phyloP scores from a whole-genome alignment of 139 green algal species.

The Yamagishiella unicocca region DNA sequence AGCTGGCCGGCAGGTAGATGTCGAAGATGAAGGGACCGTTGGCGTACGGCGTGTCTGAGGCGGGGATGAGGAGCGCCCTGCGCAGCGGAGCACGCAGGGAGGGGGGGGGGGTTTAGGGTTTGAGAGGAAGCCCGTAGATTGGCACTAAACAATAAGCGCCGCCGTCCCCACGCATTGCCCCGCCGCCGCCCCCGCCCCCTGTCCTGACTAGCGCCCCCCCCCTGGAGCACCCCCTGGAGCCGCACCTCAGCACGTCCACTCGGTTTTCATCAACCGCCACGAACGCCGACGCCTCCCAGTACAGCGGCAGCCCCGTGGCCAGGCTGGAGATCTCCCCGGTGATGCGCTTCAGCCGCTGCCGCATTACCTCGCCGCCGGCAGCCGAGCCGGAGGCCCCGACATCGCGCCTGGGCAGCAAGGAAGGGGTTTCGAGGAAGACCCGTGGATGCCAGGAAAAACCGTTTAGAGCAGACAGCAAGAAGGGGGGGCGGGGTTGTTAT shows the following conservation, averaged over 20 bases:
- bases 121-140: no score
- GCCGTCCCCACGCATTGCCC: not conserved
- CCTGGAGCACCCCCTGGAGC: not conserved
- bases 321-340: slow-evolving; percentile 31
- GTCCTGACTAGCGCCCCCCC: not conserved
- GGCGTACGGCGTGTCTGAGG: slow-evolving; percentile 55
- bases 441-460: no score
- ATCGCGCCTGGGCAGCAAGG: not conserved
- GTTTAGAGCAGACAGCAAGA: not conserved
- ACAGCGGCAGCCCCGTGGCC: slow-evolving; percentile 64
- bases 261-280: slow-evolving; percentile 62
- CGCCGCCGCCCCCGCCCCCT: not conserved
- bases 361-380: slow-evolving; percentile 29
- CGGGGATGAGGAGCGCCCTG: slow-evolving; percentile 58
- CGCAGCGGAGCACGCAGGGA: no score
- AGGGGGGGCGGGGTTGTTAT: not conserved
- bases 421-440: no score
- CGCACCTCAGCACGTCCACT: slow-evolving; percentile 65
- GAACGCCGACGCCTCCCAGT: slow-evolving; percentile 58
- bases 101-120: no score
- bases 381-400: not conserved
- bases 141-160: no score
- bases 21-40: slow-evolving; percentile 72
- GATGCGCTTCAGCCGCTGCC: slow-evolving; percentile 26
- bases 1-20: slow-evolving; percentile 71